phyloP scores from a whole-genome alignment of 345 rosid species.

The Bretschneidera sinensis region DNA sequence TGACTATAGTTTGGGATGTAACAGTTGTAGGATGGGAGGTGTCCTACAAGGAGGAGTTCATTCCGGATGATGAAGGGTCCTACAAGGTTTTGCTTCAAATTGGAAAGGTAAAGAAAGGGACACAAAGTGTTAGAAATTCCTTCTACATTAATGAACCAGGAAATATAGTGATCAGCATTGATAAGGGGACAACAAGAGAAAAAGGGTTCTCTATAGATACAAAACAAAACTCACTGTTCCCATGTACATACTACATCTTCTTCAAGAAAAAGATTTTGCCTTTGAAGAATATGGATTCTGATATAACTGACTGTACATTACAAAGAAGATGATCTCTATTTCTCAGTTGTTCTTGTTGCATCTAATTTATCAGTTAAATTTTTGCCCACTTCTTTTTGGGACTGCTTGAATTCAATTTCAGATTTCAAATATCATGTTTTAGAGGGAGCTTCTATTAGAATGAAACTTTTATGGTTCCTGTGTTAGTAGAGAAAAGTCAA shows the following conservation, averaged over 20 bases:
- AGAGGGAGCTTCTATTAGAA: too few species aligned
- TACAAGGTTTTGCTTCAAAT: slow-evolving; percentile 34
- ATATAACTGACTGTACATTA: too few species aligned
- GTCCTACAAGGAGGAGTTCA: slow-evolving; percentile 47
- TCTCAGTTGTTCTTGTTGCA: too few species aligned
- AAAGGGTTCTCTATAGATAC: slow-evolving; percentile 41
- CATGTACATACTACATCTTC: slow-evolving; percentile 19
- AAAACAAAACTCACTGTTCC: slow-evolving; percentile 44
- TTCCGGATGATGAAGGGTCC: slow-evolving; percentile 62
- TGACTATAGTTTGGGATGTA: slow-evolving; percentile 45
- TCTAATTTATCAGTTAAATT: too few species aligned
- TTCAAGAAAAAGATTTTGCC: slow-evolving; percentile 2
- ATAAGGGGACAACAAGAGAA: slow-evolving; percentile 37
- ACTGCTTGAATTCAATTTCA: too few species aligned
- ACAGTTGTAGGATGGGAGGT: slow-evolving; percentile 54
- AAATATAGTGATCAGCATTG: slow-evolving; percentile 39
- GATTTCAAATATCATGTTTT: too few species aligned
- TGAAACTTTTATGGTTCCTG: too few species aligned
- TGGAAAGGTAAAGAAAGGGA: slow-evolving; percentile 30
- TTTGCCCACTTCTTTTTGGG: too few species aligned
- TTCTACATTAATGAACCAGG: slow-evolving; percentile 56
- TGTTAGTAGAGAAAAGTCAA: too few species aligned
- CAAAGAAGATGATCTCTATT: too few species aligned
- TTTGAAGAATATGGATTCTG: too few species aligned
- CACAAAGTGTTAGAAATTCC: slow-evolving; percentile 38